A percentile compares a stretch with the other conserved stretches of the same genome.
phyloP scores from a whole-genome alignment of 106 monocot species.

The Chionographis japonica region DNA sequence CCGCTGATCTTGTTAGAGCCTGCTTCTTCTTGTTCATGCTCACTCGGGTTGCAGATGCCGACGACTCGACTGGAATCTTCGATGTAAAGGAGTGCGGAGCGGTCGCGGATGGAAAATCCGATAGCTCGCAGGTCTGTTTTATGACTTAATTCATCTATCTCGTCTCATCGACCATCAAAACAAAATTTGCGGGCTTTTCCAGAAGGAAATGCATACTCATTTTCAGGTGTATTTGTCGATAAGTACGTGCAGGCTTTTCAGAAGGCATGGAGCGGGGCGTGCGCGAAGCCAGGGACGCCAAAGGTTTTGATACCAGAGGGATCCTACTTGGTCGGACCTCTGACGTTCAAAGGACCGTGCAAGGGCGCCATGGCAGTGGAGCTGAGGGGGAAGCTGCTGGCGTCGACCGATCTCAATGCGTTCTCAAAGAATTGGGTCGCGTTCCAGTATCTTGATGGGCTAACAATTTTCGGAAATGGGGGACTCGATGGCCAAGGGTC shows the following conservation, averaged over 20 bases:
- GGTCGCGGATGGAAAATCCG: neutral
- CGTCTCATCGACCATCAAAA: no score
- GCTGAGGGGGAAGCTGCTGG: slow-evolving; percentile 43
- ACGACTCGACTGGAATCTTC: slow-evolving; percentile 1
- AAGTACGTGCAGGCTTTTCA: slow-evolving; percentile 59
- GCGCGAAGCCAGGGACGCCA: slow-evolving; percentile 22
- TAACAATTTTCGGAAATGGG: slow-evolving; percentile 51
- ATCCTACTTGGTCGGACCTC: slow-evolving; percentile 44
- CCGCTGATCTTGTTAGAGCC: no score
- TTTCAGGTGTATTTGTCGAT: no score
- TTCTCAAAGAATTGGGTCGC: slow-evolving; percentile 50
- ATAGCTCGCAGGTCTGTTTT: no score
- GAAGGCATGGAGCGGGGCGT: slow-evolving; percentile 56
- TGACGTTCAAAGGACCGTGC: slow-evolving; percentile 58
- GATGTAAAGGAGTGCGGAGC: neutral
- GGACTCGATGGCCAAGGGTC: slow-evolving; percentile 71
- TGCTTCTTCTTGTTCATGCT: no score
- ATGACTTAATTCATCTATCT: no score
- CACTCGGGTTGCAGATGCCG: no score
- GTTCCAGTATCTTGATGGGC: slow-evolving; percentile 38
- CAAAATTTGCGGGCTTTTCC: no score
- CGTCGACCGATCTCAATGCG: slow-evolving; percentile 34
- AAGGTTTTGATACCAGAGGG: slow-evolving; percentile 36
- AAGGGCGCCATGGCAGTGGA: slow-evolving; percentile 4
- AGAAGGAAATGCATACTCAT: no score